Conservation (phyloP, 148 eudicot species). For the Spergularia marina region DNA sequence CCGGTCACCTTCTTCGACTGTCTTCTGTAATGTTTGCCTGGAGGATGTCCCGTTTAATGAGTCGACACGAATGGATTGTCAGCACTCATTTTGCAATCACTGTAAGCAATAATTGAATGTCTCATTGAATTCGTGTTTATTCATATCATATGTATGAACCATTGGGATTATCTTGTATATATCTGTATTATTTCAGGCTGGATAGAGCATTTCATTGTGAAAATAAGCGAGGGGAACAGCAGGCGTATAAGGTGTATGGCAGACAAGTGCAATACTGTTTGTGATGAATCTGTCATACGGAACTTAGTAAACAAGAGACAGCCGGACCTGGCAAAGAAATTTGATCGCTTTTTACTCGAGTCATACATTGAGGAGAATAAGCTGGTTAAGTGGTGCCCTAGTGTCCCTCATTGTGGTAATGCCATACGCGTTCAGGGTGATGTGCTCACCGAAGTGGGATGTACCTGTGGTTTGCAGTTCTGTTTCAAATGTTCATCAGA, state of each 20-base stretch:
- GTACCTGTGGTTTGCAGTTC: conserved; percentile 70
- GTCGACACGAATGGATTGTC: conserved; percentile 65
- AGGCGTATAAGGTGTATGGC: conserved; percentile 76
- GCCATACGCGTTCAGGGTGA: conserved; percentile 67
- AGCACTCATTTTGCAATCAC: conserved; percentile 64
- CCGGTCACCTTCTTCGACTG: conserved; percentile 24
- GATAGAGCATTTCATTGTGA: conserved; percentile 67
- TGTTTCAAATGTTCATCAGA: conserved; percentile 69
- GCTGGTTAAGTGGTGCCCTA: conserved; percentile 80
- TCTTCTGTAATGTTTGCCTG: conserved; percentile 53
- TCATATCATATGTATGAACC: too few species aligned
- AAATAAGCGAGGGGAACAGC: conserved; percentile 75
- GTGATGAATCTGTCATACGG: conserved; percentile 63
- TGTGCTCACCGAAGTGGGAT: conserved; percentile 61
- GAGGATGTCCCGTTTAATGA: conserved; percentile 49
- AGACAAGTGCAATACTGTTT: conserved; percentile 59
- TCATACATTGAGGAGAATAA: conserved; percentile 80
- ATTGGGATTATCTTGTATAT: too few species aligned
- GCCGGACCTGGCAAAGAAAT: conserved; percentile 56
- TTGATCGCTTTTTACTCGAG: conserved; percentile 69
- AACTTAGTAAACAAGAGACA: conserved; percentile 48
- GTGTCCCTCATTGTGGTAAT: conserved; percentile 79
- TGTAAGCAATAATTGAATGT: conserved; percentile 37
- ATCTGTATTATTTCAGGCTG: conserved; percentile 44
- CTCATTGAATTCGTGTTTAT: neutral